Conservation (phyloP, 2,329 filamentous ascomycete genomes). For the Colletotrichum higginsianum region DNA sequence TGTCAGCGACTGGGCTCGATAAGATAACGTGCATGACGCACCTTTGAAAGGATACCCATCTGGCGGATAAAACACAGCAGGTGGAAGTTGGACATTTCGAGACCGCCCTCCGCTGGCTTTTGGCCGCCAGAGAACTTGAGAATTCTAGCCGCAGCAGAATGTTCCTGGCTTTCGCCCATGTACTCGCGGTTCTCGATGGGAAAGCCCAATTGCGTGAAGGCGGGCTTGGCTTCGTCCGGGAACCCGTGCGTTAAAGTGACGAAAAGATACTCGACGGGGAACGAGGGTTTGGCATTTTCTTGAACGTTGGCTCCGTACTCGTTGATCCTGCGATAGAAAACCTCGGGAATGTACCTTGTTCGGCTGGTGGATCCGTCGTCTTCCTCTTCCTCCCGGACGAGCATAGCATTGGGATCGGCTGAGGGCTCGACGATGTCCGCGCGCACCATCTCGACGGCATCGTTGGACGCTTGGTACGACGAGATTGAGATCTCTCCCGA, state of each 20-base stretch:
- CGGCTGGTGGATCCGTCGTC: conserved; percentile 78
- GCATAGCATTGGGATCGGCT: conserved; percentile 92
- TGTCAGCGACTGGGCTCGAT: not conserved
- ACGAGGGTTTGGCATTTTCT: conserved; percentile 95
- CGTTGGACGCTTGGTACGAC: conserved; percentile 94
- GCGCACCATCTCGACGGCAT: conserved; percentile 96
- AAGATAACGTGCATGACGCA: conserved; percentile 58
- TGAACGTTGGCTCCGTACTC: conserved; percentile 97
- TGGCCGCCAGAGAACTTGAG: conserved; percentile 75
- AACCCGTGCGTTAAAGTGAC: conserved; percentile 98
- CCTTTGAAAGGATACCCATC: conserved; percentile 88
- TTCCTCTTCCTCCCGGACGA: conserved; percentile 93
- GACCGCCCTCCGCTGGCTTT: conserved; percentile 72
- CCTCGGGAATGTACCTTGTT: conserved; percentile 93
- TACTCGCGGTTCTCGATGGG: conserved; percentile 92
- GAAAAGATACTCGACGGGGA: conserved; percentile 96
- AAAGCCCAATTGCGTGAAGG: conserved; percentile 83
- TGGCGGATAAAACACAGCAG: conserved; percentile 88
- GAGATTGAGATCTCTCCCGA: conserved; percentile 90
- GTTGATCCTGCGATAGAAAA: conserved; percentile 96
- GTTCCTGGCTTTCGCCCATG: conserved; percentile 88
- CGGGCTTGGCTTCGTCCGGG: conserved; percentile 82
- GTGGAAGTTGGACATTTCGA: conserved; percentile 92
- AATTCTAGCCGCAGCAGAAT: conserved; percentile 76
- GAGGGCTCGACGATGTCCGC: conserved; percentile 96